These are phyloP conservation scores for Colletotrichum tamarilloi DNA, from an alignment of 2,329 filamentous ascomycete species.

Conservation along the genomic window DNA sequence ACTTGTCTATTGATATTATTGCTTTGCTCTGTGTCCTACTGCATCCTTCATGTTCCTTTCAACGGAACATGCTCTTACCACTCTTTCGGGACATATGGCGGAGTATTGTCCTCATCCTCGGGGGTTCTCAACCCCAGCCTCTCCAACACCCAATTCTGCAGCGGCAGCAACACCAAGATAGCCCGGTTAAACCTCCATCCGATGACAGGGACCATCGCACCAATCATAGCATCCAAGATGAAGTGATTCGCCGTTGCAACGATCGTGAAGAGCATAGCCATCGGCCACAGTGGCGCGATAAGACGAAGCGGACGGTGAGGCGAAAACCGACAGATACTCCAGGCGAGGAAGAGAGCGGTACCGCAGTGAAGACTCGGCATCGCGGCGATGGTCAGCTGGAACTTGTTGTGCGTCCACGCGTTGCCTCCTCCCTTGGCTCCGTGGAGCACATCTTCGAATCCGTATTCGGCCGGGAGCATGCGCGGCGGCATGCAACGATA, in stretches of 20 bases:
- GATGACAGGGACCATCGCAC: slow-evolving; percentile 45
- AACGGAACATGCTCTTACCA: neutral
- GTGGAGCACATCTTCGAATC: slow-evolving; percentile 59
- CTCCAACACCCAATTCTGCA: slow-evolving; percentile 44
- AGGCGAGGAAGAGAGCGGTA: slow-evolving; percentile 49
- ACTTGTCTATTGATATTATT: neutral
- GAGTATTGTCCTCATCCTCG: slow-evolving; percentile 4
- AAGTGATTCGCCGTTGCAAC: slow-evolving; percentile 55
- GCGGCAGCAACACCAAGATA: slow-evolving; percentile 41
- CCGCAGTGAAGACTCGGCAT: slow-evolving; percentile 63
- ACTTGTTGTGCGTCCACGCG: slow-evolving; percentile 57
- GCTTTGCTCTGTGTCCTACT: neutral
- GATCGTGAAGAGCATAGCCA: slow-evolving; percentile 54
- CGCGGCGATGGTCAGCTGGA: slow-evolving; percentile 59
- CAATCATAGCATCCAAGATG: slow-evolving; percentile 48
- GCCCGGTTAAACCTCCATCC: slow-evolving; percentile 47
- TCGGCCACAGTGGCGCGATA: slow-evolving; percentile 55
- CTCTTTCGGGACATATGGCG: neutral
- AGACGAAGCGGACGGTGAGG: slow-evolving; percentile 50
- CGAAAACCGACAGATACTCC: slow-evolving; percentile 50
- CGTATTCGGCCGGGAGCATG: slow-evolving; percentile 57
- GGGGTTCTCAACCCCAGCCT: slow-evolving; percentile 12
- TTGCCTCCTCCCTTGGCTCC: slow-evolving; percentile 40
- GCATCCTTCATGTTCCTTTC: neutral
- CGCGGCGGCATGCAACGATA: slow-evolving; percentile 62